Evolutionary conservation across 805 yeast genomes (phyloP), one percentile per base, ranked within the genome.

Genomic region (Yamadazyma sp.): DNA sequence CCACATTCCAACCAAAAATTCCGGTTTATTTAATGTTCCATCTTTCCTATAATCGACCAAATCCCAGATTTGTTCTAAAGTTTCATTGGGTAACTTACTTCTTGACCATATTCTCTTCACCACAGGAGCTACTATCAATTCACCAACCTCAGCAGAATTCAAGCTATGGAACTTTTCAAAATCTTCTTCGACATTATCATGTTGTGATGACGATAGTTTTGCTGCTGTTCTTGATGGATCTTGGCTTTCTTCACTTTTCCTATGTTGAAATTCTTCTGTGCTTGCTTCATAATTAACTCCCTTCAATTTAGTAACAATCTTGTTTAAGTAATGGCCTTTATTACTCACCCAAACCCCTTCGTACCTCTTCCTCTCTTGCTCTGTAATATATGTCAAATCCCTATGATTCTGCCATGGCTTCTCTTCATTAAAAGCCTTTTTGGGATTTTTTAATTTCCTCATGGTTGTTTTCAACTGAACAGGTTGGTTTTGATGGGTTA

Each of bases 1-100:
- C 98, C 98, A 93, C 84, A 86, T 89, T 0, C 98, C 98, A n/a
- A 89, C 91, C 21, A 91, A 63, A 50, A 93, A 93, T 44, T 89
- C 91, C 23, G 79, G 81, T 42, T 86, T 76, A 46, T 80, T 82
- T 36, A 93, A 63, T 1, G 85, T 76, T 0, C 95, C 95, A 54
- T 84, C 93, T 30, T 65, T 58, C 45, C 79, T 56, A 36, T 61
- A 70, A 53, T 75, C 86, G 4, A 89, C 91, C 48, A 82, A 66
- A 31, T 78, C 75, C 87, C 87, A 86, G 19, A 81, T 80, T 31
- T 76, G 73, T 16, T 62, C 66, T 21, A 68, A 48, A 0, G 76
- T 70, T 18, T 80, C 84, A 12, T 62, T 68, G 1, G 91, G 79
- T 25, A 93, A 65, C 45, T 79, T 71, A 16, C 95, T 83, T 33